phyloP scores from a whole-genome alignment of 140 eudicot species.

The Anethum foeniculum region DNA sequence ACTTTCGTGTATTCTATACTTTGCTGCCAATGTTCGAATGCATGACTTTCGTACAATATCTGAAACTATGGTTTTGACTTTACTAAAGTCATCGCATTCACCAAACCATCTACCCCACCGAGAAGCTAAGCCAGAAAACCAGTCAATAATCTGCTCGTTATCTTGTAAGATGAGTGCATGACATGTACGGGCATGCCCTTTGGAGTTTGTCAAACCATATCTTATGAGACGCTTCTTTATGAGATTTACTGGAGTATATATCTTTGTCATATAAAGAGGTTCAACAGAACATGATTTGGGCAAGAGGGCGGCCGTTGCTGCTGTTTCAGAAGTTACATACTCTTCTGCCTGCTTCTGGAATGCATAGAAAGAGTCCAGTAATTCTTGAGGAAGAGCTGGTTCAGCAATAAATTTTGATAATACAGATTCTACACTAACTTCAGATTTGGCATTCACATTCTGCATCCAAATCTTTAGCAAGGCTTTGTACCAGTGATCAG shows the following conservation, averaged over 20 bases:
- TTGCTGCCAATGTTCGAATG: constrained; percentile 71
- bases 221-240: constrained; percentile 60
- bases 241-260: constrained; percentile 46
- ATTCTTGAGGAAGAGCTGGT: constrained; percentile 71
- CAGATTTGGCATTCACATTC: constrained; percentile 28
- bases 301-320: constrained; percentile 48
- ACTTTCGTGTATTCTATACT: constrained; percentile 54
- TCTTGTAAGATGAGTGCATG: constrained; percentile 47
- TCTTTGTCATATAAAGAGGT: constrained; percentile 25
- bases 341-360: constrained; percentile 65
- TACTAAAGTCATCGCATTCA: constrained; percentile 47
- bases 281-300: constrained; percentile 33
- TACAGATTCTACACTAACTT: constrained; percentile 41
- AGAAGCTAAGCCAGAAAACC: constrained; percentile 53
- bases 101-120: constrained; percentile 83
- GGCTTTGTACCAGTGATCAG: constrained; percentile 90
- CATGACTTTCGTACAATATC: constrained; percentile 63
- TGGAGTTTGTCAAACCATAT: constrained; percentile 54
- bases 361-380: constrained; percentile 57
- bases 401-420: constrained; percentile 61
- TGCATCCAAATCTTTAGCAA: constrained; percentile 84
- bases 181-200: constrained; percentile 60
- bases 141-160: constrained; percentile 40
- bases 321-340: constrained; percentile 60
- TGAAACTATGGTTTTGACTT: constrained; percentile 45